Percentiles rank a stretch among this genome's conserved stretches.
These are phyloP conservation scores for Claviceps africana DNA, from an alignment of 2,329 filamentous ascomycete genomes.

Conservation along the genomic window DNA sequence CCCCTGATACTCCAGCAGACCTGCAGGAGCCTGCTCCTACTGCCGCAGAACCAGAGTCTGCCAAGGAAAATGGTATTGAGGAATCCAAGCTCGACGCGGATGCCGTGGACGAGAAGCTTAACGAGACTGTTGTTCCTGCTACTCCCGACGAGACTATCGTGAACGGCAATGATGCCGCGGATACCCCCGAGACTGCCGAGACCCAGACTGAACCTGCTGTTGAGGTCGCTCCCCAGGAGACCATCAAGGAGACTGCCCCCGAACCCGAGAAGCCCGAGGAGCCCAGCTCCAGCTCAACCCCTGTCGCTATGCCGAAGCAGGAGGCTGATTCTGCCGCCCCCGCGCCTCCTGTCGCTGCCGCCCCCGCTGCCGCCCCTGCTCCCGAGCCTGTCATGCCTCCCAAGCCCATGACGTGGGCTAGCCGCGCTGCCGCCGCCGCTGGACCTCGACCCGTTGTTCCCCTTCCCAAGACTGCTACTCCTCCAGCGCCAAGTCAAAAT, in stretches of 20 bases:
- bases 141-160: neutral
- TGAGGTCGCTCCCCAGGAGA: constrained; percentile 30
- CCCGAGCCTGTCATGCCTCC: constrained; percentile 30
- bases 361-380: constrained; percentile 7
- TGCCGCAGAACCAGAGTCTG: constrained; percentile 15
- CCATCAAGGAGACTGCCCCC: constrained; percentile 41
- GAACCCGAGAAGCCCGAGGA: constrained; percentile 55
- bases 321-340: constrained; percentile 32
- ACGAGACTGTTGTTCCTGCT: constrained; percentile 16
- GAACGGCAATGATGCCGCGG: constrained; percentile 11
- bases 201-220: constrained; percentile 9
- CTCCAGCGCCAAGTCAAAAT: constrained; percentile 32
- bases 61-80: constrained; percentile 38
- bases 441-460: constrained; percentile 39
- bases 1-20: constrained; percentile 17
- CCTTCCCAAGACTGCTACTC: constrained; percentile 42
- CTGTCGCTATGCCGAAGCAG: constrained; percentile 30
- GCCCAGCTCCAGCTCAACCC: constrained; percentile 40
- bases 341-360: neutral
- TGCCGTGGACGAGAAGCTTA: constrained; percentile 22
- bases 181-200: constrained; percentile 23
- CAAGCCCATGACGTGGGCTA: constrained; percentile 65
- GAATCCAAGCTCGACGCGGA: constrained; percentile 19
- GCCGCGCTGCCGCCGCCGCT: constrained; percentile 46
- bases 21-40: constrained; percentile 17